Evolutionary conservation across 345 rosid species (phyloP), one percentile per base, ranked within the genome.

Genomic region (Aquilaria malaccensis): DNA sequence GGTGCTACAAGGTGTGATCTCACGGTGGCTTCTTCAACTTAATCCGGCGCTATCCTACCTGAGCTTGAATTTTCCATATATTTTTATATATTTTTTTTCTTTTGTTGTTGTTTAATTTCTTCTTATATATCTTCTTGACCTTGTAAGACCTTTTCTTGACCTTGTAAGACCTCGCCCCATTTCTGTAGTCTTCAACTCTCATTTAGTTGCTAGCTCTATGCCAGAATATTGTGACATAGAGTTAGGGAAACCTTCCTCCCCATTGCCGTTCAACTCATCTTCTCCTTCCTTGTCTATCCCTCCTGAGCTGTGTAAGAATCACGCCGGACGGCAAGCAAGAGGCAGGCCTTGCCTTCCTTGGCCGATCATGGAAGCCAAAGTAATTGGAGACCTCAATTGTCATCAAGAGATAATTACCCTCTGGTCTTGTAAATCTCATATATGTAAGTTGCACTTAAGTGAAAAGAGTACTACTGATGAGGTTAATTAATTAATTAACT

Each of bases 101-200:
- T 29, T 50, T 10, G 5, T 46, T 33, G 9, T 37, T 6, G 45
- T 13, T 30, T 65, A 52, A 5, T 52, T 13, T 41, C n/a, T 10
- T 33, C 30, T 50, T 37, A 7, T 45, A 4, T 46, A 62, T 70
- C 63, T 87, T 94, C 97, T 94, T 94, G 99, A 94, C 97, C 97
- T 94, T 93, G 96, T 89, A 94, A 94, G 96, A 79, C 91, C 95
- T 94, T 94, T 94, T 94, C 97, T 94, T 94, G 96, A 84, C 92
- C 95, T 94, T 87, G 96, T 94, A 87, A 89, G 97, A 83, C 89
- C 96, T 72, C 11, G 0, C 58, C 15, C 32, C 2, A 1, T 47
- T 11, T 33, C 45, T 2, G 7, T 29, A 33, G 9, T 43, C 22
- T 67, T 41, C 15, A 0, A 52, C 54, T 60, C 72, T 14, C 13